A percentile compares a stretch with the other conserved stretches of the same genome.
These are phyloP conservation scores for Claviceps maximensis DNA, from an alignment of 2,329 filamentous ascomycete genomes.

Conservation along the genomic window DNA sequence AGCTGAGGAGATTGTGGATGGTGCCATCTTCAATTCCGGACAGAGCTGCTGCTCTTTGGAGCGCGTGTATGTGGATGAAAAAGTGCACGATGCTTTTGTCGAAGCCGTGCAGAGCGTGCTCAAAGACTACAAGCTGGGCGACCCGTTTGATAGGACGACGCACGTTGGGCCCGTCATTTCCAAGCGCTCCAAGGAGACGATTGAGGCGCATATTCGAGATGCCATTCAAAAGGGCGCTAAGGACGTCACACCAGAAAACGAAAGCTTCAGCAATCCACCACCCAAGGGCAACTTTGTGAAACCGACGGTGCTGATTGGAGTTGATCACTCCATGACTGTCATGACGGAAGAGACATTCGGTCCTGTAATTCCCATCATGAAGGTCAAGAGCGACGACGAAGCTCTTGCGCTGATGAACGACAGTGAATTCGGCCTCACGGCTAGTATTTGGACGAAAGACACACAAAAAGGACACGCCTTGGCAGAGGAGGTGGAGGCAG, in stretches of 20 bases:
- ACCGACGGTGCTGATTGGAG: conserved; percentile 68
- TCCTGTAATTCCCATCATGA: conserved; percentile 81
- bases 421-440: conserved; percentile 84
- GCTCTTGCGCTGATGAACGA: conserved; percentile 85
- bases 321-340: conserved; percentile 70
- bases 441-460: conserved; percentile 96
- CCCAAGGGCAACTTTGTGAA: conserved; percentile 77
- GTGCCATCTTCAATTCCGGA: conserved; percentile 95
- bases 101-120: conserved; percentile 68
- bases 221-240: conserved; percentile 73
- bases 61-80: conserved; percentile 78
- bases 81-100: conserved; percentile 73
- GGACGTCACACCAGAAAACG: conserved; percentile 72
- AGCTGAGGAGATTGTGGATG: conserved; percentile 88
- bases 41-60: conserved; percentile 94
- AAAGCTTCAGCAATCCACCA: conserved; percentile 59
- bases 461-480: conserved; percentile 60
- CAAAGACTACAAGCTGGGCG: conserved; percentile 71
- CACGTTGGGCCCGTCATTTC: conserved; percentile 85
- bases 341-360: conserved; percentile 96
- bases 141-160: conserved; percentile 66
- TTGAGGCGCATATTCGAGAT: conserved; percentile 68
- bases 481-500: conserved; percentile 71
- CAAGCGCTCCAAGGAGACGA: conserved; percentile 60
- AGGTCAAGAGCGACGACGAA: conserved; percentile 68